These are phyloP conservation scores for Ceratopteris richardii DNA, from an alignment of 75 land plant genomes.

Conservation along the genomic window DNA sequence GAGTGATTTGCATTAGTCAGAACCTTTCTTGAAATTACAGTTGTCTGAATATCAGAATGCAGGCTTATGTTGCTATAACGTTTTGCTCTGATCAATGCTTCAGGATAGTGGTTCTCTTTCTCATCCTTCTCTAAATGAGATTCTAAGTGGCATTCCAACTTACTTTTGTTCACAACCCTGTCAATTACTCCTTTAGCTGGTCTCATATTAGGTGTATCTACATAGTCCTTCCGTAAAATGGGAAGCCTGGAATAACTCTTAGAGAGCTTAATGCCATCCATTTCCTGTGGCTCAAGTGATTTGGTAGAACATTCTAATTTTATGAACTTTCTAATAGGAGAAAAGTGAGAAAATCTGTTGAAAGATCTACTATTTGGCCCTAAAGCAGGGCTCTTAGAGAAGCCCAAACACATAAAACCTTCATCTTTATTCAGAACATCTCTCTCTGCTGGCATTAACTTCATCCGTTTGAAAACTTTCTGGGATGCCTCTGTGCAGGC, in stretches of 20 bases:
- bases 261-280: not conserved
- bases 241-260: not conserved
- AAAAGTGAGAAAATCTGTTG: not conserved
- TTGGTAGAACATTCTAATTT: not conserved
- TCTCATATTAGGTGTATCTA: not conserved
- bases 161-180: not conserved
- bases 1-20: not conserved
- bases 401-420: not conserved
- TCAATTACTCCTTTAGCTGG: not conserved
- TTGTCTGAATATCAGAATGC: not conserved
- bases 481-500: not conserved
- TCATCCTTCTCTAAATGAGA: slow-evolving; percentile 1
- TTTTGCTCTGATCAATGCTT: not conserved
- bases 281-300: not conserved
- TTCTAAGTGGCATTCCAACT: not conserved
- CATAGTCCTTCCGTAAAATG: not conserved
- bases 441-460: not conserved
- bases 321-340: not conserved
- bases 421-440: not conserved
- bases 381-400: not conserved
- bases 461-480: not conserved
- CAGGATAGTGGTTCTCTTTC: not conserved
- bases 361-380: not conserved
- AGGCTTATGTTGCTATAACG: not conserved
- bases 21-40: not conserved